A percentile compares a stretch with the other conserved stretches of the same genome.
phyloP scores from a whole-genome alignment of 352 stramenopile species.

The Blastocystis sp. region DNA sequence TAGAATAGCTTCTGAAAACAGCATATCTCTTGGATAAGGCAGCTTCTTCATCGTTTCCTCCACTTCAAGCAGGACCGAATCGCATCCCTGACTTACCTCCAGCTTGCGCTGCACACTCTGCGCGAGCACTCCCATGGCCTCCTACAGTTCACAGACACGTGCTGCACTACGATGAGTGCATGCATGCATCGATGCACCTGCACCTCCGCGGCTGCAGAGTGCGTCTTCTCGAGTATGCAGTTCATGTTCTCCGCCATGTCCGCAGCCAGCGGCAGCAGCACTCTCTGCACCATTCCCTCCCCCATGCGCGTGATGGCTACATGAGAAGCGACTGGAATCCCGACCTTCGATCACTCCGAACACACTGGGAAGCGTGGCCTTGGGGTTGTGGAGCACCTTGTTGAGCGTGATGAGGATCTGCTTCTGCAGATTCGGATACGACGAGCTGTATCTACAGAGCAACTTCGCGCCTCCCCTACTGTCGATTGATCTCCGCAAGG shows the following conservation, averaged over 20 bases:
- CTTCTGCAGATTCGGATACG: constrained; percentile 18
- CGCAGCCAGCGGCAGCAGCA: background rate
- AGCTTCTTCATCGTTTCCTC: background rate
- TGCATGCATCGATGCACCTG: constrained; percentile 24
- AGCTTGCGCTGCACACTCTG: background rate
- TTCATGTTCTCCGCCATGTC: background rate
- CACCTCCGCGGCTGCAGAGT: background rate
- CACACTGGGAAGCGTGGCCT: background rate
- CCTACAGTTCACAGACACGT: background rate
- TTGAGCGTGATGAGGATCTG: constrained; percentile 24
- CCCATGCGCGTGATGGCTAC: background rate
- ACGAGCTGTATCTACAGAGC: background rate
- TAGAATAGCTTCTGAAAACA: constrained; percentile 1
- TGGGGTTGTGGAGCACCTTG: constrained; percentile 6
- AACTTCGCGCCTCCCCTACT: background rate
- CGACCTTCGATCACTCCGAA: background rate
- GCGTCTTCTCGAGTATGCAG: background rate
- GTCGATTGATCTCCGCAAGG: background rate
- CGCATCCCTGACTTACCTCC: background rate
- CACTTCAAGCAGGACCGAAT: background rate
- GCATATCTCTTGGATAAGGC: background rate
- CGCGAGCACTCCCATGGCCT: background rate
- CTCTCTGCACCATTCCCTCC: background rate
- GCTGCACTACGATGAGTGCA: background rate
- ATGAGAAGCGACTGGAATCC: background rate